phyloP scores from a whole-genome alignment of 2,329 filamentous ascomycete species.

The Capronia epimyces region DNA sequence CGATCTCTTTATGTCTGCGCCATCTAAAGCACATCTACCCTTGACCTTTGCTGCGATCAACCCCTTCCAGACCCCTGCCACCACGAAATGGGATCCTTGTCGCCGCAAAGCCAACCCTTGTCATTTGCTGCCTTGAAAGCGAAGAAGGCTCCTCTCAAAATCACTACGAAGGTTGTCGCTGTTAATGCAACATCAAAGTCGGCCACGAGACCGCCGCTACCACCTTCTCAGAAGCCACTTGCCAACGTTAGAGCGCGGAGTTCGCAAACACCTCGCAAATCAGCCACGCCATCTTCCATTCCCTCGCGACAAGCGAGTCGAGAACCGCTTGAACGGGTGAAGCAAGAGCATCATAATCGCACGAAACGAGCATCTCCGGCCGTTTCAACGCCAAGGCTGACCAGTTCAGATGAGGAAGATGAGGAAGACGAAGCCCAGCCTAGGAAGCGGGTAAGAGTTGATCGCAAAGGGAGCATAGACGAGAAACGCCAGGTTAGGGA shows the following conservation, averaged over 20 bases:
- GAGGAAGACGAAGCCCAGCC: conserved; percentile 29
- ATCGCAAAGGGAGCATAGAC: conserved; percentile 41
- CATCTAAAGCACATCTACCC: conserved; percentile 4
- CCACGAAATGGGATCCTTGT: conserved; percentile 14
- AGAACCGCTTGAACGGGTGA: conserved; percentile 24
- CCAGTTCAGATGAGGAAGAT: conserved; percentile 32
- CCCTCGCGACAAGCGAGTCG: conserved; percentile 24
- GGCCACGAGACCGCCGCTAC: conserved; percentile 4
- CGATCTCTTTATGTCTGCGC: conserved; percentile 2
- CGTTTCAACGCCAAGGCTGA: conserved; percentile 24
- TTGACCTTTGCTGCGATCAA: background rate
- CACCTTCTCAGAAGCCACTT: conserved; percentile 4
- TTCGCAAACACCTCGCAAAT: conserved; percentile 17
- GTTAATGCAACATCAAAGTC: conserved; percentile 10
- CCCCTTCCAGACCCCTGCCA: background rate
- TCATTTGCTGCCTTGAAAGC: conserved; percentile 22
- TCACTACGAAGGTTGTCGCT: conserved; percentile 23
- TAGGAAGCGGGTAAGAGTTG: conserved; percentile 39
- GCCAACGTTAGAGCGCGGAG: conserved; percentile 13
- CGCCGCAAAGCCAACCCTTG: conserved; percentile 19
- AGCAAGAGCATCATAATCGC: conserved; percentile 16
- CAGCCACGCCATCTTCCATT: conserved; percentile 21
- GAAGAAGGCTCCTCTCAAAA: conserved; percentile 23
- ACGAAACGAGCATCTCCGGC: conserved; percentile 27
- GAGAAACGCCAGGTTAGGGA: conserved; percentile 43